phyloP scores from a whole-genome alignment of 179 eudicot genomes.

The Beta lomatogona region DNA sequence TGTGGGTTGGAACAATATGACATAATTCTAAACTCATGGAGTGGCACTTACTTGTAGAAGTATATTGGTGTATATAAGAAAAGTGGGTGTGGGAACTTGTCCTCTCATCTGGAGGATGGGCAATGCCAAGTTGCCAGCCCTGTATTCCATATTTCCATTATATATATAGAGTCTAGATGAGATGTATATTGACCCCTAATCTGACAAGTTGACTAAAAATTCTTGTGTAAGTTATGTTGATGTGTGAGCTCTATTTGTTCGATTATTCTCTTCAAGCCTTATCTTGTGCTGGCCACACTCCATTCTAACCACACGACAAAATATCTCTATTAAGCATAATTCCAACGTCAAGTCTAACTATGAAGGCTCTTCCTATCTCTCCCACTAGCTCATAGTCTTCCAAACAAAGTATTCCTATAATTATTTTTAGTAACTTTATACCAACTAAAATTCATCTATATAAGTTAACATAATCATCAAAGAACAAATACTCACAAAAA shows the following conservation, averaged over 20 bases:
- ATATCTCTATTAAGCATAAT: constrained; percentile 21
- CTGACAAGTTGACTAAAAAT: constrained; percentile 28
- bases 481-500: not conserved
- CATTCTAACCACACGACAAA: constrained; percentile 32
- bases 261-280: constrained; percentile 25
- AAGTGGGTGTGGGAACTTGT: too few species aligned
- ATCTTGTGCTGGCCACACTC: constrained; percentile 31
- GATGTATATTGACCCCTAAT: not conserved
- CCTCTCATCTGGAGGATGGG: not conserved
- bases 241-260: constrained; percentile 4
- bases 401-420: not conserved
- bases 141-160: not conserved
- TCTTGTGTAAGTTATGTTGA: not conserved
- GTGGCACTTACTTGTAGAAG: too few species aligned
- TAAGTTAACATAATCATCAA: not conserved
- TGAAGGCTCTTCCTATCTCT: not conserved
- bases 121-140: not conserved
- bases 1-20: too few species aligned
- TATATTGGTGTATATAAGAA: too few species aligned
- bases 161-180: not conserved
- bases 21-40: too few species aligned
- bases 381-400: not conserved
- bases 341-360: constrained; percentile 2
- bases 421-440: not conserved
- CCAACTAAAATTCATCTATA: not conserved